Base-by-base conservation (phyloP, 108 stramenopile genomes). In the Cyclotella distinguenda region DNA sequence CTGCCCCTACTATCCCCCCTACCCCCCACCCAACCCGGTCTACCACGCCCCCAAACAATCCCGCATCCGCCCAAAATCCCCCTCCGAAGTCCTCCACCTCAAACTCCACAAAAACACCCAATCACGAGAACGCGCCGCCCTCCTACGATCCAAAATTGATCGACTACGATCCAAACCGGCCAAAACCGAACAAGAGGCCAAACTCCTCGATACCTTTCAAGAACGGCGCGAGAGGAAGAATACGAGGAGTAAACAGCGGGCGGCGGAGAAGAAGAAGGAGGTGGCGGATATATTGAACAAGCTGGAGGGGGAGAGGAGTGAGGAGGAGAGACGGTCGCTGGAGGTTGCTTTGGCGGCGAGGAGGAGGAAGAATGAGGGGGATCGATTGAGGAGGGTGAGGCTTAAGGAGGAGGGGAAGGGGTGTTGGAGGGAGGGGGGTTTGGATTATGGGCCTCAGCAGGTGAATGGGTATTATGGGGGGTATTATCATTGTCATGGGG, bases 341-440 rank as follows among this genome's bases (percentile, higher is more conserved):
- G 74, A 79, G 21, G 70, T 66, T 18, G 78, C 81, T 6, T 48
- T 88, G 32, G 48, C 39, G 19, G 86, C 84, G 19, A 91, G 86
- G 70, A 82, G 81, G 33, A 48, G 87, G 52, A 91, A 91, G 84
- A 91, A 88, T 61, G 90, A 88, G 66, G 87, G 87, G 12, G 90
- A 91, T 77, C 77, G 90, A 31, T 40, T 87, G 55, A 73, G 90
- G 26, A 80, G 90, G 40, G 84, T 86, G 36, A 64, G 82, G 50
- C 48, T 88, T 50, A 91, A 88, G 59, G 68, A 82, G 23, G 67
- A 84, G 71, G 86, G 86, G n/a, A n/a, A n/a, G n/a, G n/a, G n/a
- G n/a, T n/a, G n/a, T n/a, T n/a, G n/a, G n/a, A n/a, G n/a, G n/a
- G n/a, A n/a, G n/a, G n/a, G n/a, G n/a, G n/a, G n/a, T n/a, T n/a